Percentiles rank a stretch among this genome's conserved stretches.
Conservation (phyloP, 768 basidiomycete genomes). For the Ramaria sp. region DNA sequence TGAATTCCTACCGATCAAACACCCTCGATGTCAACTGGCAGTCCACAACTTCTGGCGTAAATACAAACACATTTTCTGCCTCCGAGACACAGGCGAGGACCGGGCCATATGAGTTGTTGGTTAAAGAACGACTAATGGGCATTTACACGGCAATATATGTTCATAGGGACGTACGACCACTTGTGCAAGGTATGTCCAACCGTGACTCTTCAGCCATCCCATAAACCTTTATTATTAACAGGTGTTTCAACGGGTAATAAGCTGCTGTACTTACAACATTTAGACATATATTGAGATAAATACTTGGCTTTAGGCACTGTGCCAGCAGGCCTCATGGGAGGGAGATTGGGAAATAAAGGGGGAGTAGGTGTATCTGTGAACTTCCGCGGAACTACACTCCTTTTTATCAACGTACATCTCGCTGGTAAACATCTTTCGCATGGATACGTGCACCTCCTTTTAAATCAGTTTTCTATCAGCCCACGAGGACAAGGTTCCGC, state of each 20-base stretch:
- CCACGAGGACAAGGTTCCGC: conserved; percentile 62
- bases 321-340: conserved; percentile 82
- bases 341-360: conserved; percentile 87
- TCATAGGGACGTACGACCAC: conserved; percentile 53
- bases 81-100: conserved; percentile 19
- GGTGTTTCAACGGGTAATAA: conserved; percentile 3
- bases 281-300: neutral
- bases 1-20: conserved; percentile 28
- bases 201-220: no score
- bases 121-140: conserved; percentile 89
- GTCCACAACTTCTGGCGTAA: conserved; percentile 8
- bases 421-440: conserved; percentile 41
- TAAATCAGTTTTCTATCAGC: conserved; percentile 31
- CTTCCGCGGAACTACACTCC: conserved; percentile 67
- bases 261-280: neutral
- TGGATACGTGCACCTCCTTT: neutral
- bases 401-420: conserved; percentile 88
- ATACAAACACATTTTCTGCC: conserved; percentile 3
- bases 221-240: neutral
- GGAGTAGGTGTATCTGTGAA: conserved; percentile 86
- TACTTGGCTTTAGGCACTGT: conserved; percentile 34
- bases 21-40: conserved; percentile 12
- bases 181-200: conserved; percentile 44
- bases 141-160: conserved; percentile 71
- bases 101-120: conserved; percentile 75